Base-by-base conservation (phyloP, 1,284 basidiomycete species). In the Vanrija humicola region DNA sequence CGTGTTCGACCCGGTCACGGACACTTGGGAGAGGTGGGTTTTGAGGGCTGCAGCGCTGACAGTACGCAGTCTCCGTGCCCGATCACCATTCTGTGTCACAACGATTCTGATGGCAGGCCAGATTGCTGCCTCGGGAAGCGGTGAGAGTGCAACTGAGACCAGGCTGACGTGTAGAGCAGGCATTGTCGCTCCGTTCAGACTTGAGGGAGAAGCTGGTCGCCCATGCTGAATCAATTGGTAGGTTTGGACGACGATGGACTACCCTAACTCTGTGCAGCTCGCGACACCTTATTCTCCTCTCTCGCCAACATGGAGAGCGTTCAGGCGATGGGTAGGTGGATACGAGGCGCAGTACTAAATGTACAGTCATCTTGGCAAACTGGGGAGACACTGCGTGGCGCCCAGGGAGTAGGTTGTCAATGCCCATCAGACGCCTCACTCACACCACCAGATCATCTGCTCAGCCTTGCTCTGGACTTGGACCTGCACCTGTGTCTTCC, bases 401-500 rank as follows among this genome's bases (percentile, higher is more conserved):
- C 38, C 70, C 72, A 5, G 70, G 66, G 19, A 68, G 68, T 5
- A 34, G 12, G n/a, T n/a, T n/a, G n/a, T n/a, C n/a, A n/a, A n/a
- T n/a, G n/a, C n/a, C n/a, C n/a, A n/a, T n/a, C n/a, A n/a, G n/a
- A n/a, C n/a, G n/a, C n/a, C n/a, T n/a, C n/a, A n/a, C n/a, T 34
- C 34, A 34, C 12, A 23, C 34, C 2, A 7, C 28, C 34, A 34
- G 34, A 34, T 10, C 90, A 93, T 76, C 90, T 90, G 14, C 86
- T 93, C 14, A 83, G 90, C 46, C 90, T 93, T 76, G 91, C 90
- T 12, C 86, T 93, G 81, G 91, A 94, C 68, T 79, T 92, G 52
- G 90, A 88, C 26, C 82, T 93, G 80, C 88, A 93, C 73, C 87
- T 88, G 69, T 89, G 89, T 43, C 90, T 91, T 84, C 88, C 88